Evolutionary conservation across 2,329 filamentous ascomycete species (phyloP), one percentile per base, ranked within the genome.

Genomic region (Ustulina deusta): DNA sequence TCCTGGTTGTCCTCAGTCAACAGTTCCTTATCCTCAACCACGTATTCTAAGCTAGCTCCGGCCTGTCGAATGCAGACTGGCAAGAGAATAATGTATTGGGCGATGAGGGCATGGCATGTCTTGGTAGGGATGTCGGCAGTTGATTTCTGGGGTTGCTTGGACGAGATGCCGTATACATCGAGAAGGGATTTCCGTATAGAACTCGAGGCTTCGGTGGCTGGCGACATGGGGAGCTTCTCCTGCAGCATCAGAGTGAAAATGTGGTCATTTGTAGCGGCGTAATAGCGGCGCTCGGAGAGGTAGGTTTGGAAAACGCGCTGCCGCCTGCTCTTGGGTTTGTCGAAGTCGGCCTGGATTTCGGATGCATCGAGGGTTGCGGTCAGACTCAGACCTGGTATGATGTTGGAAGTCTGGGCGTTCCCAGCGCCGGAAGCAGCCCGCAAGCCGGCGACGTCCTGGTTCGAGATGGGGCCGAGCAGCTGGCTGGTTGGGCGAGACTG

Each of bases 401-500:
- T 80, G 75, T 85, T 82, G 71, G 89, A 82, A 76, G 86, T 83
- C 69, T 87, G 85, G 13, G 84, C 79, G 77, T 88, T 90, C 65
- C 86, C 87, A 32, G 89, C 84, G 22, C 91, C 91, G 13, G 91
- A 87, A 17, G 91, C 91, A 74, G 92, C 91, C 74, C 92, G 90
- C 52, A 97, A 81, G 74, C 93, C 94, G 63, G 90, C 86, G 17
- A 89, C 84, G 82, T 97, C 93, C 73, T 96, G 93, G 54, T 90
- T 89, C 0, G 93, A 93, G 64, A 95, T 88, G 1, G 89, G 88
- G 15, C 87, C 87, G 48, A 89, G 84, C 1, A 97, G 86, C 73
- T 94, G 90, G 52, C 85, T 85, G n/a, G 88, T 85, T n/a, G 93
- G 84, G 40, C 93, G 89, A 71, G 87, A 88, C 80, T 98, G 95